A percentile compares a stretch with the other conserved stretches of the same genome.
Evolutionary conservation across 805 yeast species (phyloP).

Genomic region (Zygosaccharomyces siamensis): DNA sequence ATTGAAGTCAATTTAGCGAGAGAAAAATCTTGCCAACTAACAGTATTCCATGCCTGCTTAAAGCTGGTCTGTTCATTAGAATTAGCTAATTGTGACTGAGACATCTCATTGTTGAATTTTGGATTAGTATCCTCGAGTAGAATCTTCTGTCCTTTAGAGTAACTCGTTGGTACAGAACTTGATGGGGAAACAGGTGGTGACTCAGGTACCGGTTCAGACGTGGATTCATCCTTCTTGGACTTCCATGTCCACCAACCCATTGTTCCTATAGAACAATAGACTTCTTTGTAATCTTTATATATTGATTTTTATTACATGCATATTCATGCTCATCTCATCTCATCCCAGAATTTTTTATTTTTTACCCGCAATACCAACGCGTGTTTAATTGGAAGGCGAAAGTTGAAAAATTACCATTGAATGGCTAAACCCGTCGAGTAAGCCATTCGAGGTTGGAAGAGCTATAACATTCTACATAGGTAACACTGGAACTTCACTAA

Average conservation of each 20-base stretch:
- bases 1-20: slow-evolving; percentile 48
- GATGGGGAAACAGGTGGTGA: background rate
- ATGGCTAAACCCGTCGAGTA: background rate
- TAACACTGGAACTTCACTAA: background rate
- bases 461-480: background rate
- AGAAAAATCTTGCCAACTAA: slow-evolving; percentile 49
- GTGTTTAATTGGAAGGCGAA: background rate
- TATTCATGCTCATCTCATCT: background rate
- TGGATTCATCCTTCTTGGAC: background rate
- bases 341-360: slow-evolving; percentile 2
- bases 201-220: slow-evolving; percentile 1
- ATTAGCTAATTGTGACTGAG: slow-evolving; percentile 22
- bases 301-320: background rate
- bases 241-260: slow-evolving; percentile 25
- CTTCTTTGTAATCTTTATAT: background rate
- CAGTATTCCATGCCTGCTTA: slow-evolving; percentile 38
- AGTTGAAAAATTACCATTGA: background rate
- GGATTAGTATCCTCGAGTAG: slow-evolving; percentile 41
- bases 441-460: background rate
- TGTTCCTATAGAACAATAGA: background rate
- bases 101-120: slow-evolving; percentile 33
- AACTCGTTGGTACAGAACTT: slow-evolving; percentile 19
- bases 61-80: slow-evolving; percentile 33
- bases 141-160: slow-evolving; percentile 35
- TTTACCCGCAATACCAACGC: slow-evolving; percentile 6